Conservation (phyloP, 2,329 filamentous ascomycete species). For the Penicillium sp. region DNA sequence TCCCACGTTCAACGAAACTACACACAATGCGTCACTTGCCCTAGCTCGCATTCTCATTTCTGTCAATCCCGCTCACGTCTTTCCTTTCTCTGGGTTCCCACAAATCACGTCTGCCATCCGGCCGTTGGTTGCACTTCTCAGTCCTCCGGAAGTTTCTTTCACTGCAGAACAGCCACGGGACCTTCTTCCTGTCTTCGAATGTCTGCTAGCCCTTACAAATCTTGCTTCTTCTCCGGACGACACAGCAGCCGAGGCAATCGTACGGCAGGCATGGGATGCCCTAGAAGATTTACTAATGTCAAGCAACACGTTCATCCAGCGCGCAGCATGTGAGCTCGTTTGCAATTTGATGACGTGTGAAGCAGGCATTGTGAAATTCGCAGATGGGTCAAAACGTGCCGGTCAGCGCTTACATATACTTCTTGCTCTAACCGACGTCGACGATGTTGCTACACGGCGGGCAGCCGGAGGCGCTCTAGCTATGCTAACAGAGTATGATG, state of each 20-base stretch:
- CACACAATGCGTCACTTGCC: slow-evolving; percentile 67
- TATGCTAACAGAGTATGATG: slow-evolving; percentile 74
- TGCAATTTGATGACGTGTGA: slow-evolving; percentile 69
- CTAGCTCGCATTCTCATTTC: slow-evolving; percentile 83
- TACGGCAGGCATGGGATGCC: slow-evolving; percentile 67
- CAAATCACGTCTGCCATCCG: slow-evolving; percentile 73
- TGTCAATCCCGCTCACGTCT: slow-evolving; percentile 78
- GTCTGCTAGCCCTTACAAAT: slow-evolving; percentile 88
- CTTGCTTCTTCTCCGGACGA: slow-evolving; percentile 63
- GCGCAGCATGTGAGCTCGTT: slow-evolving; percentile 80
- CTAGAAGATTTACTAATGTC: slow-evolving; percentile 82
- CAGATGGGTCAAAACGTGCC: slow-evolving; percentile 59
- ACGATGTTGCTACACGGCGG: slow-evolving; percentile 72
- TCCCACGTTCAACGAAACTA: slow-evolving; percentile 35
- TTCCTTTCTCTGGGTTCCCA: slow-evolving; percentile 71
- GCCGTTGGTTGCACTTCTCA: slow-evolving; percentile 71
- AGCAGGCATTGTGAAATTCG: slow-evolving; percentile 43
- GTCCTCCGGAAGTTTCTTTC: slow-evolving; percentile 57
- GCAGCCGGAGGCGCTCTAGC: slow-evolving; percentile 88
- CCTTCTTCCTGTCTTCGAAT: slow-evolving; percentile 84
- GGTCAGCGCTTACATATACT: slow-evolving; percentile 75
- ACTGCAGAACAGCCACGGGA: slow-evolving; percentile 58
- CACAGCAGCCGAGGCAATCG: slow-evolving; percentile 62
- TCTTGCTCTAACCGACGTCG: slow-evolving; percentile 80
- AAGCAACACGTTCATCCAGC: slow-evolving; percentile 69